Evolutionary conservation across 2,329 filamentous ascomycete genomes (phyloP).

Genomic region (Teratosphaeria pseudoeucalypti): DNA sequence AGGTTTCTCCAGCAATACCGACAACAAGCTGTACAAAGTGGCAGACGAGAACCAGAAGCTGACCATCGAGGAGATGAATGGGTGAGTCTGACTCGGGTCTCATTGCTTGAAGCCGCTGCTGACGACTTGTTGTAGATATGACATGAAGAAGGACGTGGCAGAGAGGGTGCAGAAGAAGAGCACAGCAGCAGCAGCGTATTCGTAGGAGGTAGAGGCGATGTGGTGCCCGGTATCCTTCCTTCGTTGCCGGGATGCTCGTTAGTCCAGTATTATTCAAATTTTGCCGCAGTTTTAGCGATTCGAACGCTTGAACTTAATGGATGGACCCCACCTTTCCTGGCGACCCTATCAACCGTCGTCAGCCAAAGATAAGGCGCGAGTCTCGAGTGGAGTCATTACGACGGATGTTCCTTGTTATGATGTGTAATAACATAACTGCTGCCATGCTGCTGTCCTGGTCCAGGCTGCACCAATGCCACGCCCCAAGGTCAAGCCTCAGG

Average conservation of each 20-base stretch:
- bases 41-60: conserved; percentile 49
- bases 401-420: neutral
- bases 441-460: neutral
- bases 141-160: neutral
- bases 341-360: neutral
- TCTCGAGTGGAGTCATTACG: neutral
- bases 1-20: conserved; percentile 52
- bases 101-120: neutral
- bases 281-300: neutral
- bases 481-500: neutral
- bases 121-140: neutral
- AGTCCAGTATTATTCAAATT: neutral
- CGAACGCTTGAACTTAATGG: neutral
- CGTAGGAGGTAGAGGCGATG: too few species aligned
- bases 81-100: conserved; percentile 23
- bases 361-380: neutral
- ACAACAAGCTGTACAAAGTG: conserved; percentile 48
- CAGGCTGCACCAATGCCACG: neutral
- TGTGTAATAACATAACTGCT: neutral
- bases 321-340: neutral
- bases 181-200: neutral
- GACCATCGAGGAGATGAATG: conserved; percentile 60
- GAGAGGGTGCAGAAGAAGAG: neutral
- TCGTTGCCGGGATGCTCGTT: neutral
- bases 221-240: neutral